phyloP scores from a whole-genome alignment of 2,329 filamentous ascomycete genomes.

The Fusarium poae region DNA sequence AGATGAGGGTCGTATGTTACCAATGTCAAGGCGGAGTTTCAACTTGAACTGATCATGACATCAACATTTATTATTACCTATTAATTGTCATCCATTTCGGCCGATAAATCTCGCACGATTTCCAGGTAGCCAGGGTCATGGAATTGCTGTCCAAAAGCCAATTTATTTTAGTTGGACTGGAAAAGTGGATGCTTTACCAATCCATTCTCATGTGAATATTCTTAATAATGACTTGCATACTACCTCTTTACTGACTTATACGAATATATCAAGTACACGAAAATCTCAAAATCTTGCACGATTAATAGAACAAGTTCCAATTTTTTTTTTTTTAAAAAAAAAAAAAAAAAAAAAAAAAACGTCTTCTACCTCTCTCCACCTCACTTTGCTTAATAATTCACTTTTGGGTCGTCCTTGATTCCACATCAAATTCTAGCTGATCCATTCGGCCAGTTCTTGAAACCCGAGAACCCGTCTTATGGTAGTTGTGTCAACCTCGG shows the following conservation, averaged over 20 bases:
- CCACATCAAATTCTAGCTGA: constrained; percentile 1
- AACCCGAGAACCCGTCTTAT: constrained; percentile 11
- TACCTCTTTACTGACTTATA: neutral
- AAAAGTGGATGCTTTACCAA: constrained; percentile 12
- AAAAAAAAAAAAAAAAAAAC: too few relatives aligned
- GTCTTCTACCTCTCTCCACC: neutral
- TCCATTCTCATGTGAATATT: constrained; percentile 7
- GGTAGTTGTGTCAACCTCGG: constrained; percentile 11
- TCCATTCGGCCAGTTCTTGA: constrained; percentile 4
- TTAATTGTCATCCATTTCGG: constrained; percentile 5
- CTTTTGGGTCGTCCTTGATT: neutral
- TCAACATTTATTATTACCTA: constrained; percentile 27
- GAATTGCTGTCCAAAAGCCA: neutral
- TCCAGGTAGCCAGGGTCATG: constrained; percentile 5
- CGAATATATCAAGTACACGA: neutral
- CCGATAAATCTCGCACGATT: constrained; percentile 14
- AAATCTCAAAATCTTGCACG: neutral
- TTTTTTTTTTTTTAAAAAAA: too few relatives aligned
- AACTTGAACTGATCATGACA: constrained; percentile 39
- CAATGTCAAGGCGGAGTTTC: constrained; percentile 10
- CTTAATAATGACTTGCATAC: neutral
- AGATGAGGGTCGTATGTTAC: constrained; percentile 5
- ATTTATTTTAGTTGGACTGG: neutral
- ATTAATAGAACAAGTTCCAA: neutral
- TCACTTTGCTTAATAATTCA: neutral